phyloP scores from a whole-genome alignment of 2,329 filamentous ascomycete species.

The Aspergillus alliaceus region DNA sequence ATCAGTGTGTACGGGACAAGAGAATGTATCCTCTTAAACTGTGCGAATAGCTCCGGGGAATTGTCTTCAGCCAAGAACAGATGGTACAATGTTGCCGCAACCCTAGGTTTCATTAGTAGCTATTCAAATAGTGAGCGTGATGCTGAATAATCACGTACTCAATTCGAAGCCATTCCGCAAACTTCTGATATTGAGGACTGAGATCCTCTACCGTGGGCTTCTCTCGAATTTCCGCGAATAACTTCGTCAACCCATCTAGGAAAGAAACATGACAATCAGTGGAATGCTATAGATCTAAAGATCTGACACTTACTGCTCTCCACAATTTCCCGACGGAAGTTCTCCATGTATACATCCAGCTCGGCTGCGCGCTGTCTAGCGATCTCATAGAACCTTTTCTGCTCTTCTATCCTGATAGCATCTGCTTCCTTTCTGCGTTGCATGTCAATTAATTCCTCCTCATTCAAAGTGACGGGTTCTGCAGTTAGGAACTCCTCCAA shows the following conservation, averaged over 20 bases:
- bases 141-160: constrained; percentile 53
- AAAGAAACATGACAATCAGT: constrained; percentile 5
- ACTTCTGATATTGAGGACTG: constrained; percentile 94
- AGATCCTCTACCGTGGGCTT: constrained; percentile 86
- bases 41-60: constrained; percentile 91
- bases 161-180: constrained; percentile 96
- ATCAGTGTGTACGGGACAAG: constrained; percentile 88
- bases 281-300: constrained; percentile 29
- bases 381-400: constrained; percentile 93
- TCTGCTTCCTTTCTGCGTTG: constrained; percentile 77
- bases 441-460: constrained; percentile 84
- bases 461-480: constrained; percentile 70
- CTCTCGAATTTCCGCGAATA: constrained; percentile 89
- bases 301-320: constrained; percentile 63
- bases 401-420: constrained; percentile 84
- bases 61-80: constrained; percentile 98
- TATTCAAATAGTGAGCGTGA: not conserved
- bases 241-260: constrained; percentile 78
- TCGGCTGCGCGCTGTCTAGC: constrained; percentile 86
- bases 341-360: constrained; percentile 96
- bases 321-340: constrained; percentile 66
- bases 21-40: constrained; percentile 91
- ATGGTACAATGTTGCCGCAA: constrained; percentile 95
- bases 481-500: constrained; percentile 80
- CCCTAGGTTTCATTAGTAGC: constrained; percentile 40